A percentile compares a stretch with the other conserved stretches of the same genome.
These are phyloP conservation scores for Microdochium trichocladiopsis DNA, from an alignment of 2,329 filamentous ascomycete species.

Conservation along the genomic window DNA sequence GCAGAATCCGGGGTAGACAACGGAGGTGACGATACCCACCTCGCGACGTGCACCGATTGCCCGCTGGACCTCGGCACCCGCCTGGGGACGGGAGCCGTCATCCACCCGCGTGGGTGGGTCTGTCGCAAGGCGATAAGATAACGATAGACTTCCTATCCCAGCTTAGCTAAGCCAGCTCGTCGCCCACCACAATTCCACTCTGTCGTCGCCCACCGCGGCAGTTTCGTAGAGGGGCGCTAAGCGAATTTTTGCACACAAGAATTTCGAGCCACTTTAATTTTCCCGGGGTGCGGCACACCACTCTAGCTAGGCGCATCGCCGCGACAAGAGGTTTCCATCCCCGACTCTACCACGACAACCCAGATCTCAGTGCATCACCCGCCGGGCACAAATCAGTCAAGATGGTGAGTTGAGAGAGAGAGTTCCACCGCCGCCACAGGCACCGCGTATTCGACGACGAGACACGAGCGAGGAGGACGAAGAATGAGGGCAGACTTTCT, in stretches of 20 bases:
- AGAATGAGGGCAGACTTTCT: background rate
- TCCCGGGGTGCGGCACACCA: slow-evolving; percentile 8
- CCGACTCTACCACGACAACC: slow-evolving; percentile 1
- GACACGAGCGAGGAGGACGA: background rate
- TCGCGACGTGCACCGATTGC: background rate
- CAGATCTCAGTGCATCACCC: slow-evolving; percentile 1
- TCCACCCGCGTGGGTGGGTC: background rate
- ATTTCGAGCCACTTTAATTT: slow-evolving; percentile 16
- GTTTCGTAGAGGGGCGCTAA: slow-evolving; percentile 10
- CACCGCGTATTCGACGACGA: background rate
- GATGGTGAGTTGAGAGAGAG: slow-evolving; percentile 55
- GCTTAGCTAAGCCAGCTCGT: slow-evolving; percentile 8
- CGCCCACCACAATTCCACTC: slow-evolving; percentile 12
- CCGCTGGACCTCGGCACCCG: background rate
- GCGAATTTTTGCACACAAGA: slow-evolving; percentile 30
- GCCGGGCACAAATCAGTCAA: slow-evolving; percentile 31
- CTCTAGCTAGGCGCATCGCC: background rate
- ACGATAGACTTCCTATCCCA: background rate
- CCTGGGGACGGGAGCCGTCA: background rate
- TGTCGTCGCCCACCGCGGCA: slow-evolving; percentile 29
- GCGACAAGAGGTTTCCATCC: background rate
- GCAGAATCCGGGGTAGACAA: background rate
- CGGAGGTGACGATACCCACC: background rate
- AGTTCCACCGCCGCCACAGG: background rate
- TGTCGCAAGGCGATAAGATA: background rate